Percentiles rank a stretch among this genome's conserved stretches.
Conservation (phyloP, 163 green algal species). For the Volvox carteri region DNA sequence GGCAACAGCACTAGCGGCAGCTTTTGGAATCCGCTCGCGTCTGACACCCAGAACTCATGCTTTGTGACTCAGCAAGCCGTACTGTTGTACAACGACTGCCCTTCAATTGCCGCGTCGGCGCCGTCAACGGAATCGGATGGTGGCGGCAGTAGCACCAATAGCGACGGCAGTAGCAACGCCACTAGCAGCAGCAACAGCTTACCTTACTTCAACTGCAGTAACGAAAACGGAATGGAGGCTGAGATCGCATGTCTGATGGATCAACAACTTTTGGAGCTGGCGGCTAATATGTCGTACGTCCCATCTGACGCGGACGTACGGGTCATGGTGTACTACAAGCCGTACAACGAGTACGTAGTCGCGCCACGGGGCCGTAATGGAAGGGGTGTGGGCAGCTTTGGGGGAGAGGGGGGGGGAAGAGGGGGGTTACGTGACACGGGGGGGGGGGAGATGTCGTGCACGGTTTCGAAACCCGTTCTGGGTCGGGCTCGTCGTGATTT, state of each 20-base stretch:
- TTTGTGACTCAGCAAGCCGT: constrained; percentile 26
- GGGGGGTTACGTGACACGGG: too few species aligned
- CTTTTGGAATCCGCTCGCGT: background rate
- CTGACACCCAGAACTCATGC: background rate
- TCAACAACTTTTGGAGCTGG: background rate
- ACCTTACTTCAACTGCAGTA: too few species aligned
- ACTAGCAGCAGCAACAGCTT: background rate
- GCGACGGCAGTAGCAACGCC: background rate
- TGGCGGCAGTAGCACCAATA: background rate
- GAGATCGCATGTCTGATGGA: background rate
- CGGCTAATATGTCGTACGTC: background rate
- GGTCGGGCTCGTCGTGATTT: too few species aligned
- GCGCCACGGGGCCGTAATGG: too few species aligned
- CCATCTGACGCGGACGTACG: background rate
- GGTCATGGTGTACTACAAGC: constrained; percentile 2
- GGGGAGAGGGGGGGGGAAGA: too few species aligned
- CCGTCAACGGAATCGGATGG: background rate
- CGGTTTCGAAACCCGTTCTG: too few species aligned
- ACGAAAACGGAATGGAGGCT: background rate
- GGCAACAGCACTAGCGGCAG: too few species aligned
- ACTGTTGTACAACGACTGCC: constrained; percentile 28
- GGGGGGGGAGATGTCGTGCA: too few species aligned
- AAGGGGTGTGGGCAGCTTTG: too few species aligned
- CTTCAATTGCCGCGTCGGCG: too few species aligned
- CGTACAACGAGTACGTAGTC: background rate